Conservation (phyloP, 306 rosid genomes). For the Prosopis cineraria region DNA sequence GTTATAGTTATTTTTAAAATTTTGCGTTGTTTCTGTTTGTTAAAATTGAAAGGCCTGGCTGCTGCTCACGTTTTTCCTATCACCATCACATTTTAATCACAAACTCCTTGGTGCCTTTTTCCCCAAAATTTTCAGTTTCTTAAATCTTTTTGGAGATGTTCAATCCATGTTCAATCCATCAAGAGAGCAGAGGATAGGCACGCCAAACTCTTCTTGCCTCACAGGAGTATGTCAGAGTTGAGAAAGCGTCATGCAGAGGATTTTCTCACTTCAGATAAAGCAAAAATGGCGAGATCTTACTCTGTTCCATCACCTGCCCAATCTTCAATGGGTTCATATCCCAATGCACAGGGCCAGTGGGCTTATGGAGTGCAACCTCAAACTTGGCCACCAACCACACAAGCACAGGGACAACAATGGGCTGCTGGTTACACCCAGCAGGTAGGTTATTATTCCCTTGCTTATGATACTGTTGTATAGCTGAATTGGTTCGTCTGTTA, state of each 20-base stretch:
- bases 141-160: constrained; percentile 90
- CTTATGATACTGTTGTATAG: not conserved
- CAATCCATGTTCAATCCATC: constrained; percentile 72
- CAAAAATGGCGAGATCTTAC: constrained; percentile 72
- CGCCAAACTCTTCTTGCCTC: constrained; percentile 85
- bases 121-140: constrained; percentile 67
- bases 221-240: constrained; percentile 82
- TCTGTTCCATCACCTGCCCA: constrained; percentile 83
- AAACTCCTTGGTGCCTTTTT: constrained; percentile 3
- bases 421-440: constrained; percentile 84
- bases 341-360: constrained; percentile 86
- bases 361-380: constrained; percentile 85
- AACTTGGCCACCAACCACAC: constrained; percentile 92
- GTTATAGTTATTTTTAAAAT: not conserved
- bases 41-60: constrained; percentile 17
- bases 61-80: not conserved
- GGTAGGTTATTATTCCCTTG: constrained; percentile 45
- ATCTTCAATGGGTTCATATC: constrained; percentile 78
- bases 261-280: constrained; percentile 80
- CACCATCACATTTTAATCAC: not conserved
- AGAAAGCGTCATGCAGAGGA: constrained; percentile 98
- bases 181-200: constrained; percentile 94
- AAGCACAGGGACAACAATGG: constrained; percentile 98
- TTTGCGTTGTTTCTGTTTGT: constrained; percentile 9
- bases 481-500: not conserved